Conservation (phyloP, 2,329 filamentous ascomycete species). For the Capronia coronata region DNA sequence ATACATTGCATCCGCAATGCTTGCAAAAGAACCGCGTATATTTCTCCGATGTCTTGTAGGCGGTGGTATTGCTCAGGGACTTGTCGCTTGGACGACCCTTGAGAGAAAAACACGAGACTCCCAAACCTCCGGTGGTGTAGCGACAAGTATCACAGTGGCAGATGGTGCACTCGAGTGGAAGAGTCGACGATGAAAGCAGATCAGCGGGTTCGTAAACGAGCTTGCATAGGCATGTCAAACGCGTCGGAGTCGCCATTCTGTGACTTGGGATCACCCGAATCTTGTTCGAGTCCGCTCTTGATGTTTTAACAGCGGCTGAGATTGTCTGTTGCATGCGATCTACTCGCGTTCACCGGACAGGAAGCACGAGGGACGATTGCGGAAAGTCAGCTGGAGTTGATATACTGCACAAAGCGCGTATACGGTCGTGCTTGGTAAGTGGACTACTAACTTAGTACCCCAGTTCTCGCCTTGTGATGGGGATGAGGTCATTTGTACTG, state of each 20-base stretch:
- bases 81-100: constrained; percentile 20
- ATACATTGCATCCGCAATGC: constrained; percentile 34
- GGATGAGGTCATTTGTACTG: no score
- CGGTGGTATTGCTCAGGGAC: constrained; percentile 33
- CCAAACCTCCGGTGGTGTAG: constrained; percentile 41
- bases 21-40: constrained; percentile 33
- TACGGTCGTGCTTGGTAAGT: no score
- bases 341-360: no score
- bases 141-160: constrained; percentile 51
- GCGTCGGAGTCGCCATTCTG: constrained; percentile 5
- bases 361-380: no score
- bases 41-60: constrained; percentile 32
- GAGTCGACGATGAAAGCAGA: constrained; percentile 6
- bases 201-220: constrained; percentile 12
- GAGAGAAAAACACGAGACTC: constrained; percentile 29
- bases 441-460: no score
- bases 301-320: no score
- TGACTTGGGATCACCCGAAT: background rate
- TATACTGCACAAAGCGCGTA: no score
- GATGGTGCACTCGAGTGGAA: constrained; percentile 15
- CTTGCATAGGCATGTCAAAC: constrained; percentile 19
- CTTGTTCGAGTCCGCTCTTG: no score
- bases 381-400: no score
- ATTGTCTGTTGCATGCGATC: no score
- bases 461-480: no score